A percentile compares a stretch with the other conserved stretches of the same genome.
Conservation (phyloP, 23 red algal species). For the Gracilariopsis chorda region DNA sequence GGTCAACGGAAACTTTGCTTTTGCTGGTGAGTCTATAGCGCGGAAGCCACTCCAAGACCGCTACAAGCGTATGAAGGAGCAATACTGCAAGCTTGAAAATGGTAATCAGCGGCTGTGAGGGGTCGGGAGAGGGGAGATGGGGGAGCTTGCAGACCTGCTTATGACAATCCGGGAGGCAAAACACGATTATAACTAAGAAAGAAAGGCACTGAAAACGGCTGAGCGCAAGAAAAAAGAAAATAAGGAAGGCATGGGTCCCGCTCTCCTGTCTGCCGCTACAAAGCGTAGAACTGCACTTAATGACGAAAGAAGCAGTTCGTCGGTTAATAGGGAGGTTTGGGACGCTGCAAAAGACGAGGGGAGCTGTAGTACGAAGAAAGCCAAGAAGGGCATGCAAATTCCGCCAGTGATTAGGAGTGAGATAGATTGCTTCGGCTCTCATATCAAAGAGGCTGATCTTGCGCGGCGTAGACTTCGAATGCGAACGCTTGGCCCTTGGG, state of each 20-base stretch:
- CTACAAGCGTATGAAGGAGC: no score
- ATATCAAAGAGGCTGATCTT: neutral
- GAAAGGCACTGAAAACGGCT: neutral
- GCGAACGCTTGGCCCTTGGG: neutral
- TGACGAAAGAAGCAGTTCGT: neutral
- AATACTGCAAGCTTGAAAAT: neutral
- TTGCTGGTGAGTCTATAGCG: no score
- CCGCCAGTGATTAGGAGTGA: neutral
- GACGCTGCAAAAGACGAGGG: neutral
- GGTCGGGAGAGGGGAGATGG: neutral
- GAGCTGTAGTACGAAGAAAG: neutral
- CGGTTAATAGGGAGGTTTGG: neutral
- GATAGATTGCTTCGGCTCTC: neutral
- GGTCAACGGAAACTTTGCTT: no score
- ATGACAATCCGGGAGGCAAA: conserved; percentile 9
- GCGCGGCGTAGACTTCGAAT: neutral
- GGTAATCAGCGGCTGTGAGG: neutral
- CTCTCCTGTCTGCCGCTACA: no score
- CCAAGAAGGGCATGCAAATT: neutral
- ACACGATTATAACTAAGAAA: neutral
- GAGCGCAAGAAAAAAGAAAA: neutral
- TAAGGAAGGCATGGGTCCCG: neutral
- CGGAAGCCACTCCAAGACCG: no score
- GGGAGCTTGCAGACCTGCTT: neutral
- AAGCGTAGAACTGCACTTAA: no score